phyloP scores from a whole-genome alignment of 2,329 filamentous ascomycete genomes.

The Hypoxylon sp. region DNA sequence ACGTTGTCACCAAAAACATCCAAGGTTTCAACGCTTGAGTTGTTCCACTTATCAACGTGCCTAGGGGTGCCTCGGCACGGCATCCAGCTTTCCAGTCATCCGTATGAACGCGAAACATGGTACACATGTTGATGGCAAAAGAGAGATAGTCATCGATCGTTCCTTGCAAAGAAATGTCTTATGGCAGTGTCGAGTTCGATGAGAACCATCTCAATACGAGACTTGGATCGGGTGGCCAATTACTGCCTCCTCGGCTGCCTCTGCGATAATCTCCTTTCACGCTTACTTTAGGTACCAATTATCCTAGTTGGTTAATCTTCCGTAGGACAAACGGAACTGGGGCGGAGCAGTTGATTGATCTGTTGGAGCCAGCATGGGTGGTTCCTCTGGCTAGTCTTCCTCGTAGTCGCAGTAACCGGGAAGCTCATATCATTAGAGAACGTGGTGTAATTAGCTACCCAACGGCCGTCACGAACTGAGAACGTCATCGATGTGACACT shows the following conservation, averaged over 20 bases:
- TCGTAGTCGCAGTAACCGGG: constrained; percentile 34
- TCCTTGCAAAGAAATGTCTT: constrained; percentile 9
- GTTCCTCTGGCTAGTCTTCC: constrained; percentile 27
- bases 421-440: constrained; percentile 25
- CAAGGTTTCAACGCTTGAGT: constrained; percentile 28
- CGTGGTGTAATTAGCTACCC: constrained; percentile 32
- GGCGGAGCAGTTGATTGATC: constrained; percentile 37
- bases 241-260: constrained; percentile 12
- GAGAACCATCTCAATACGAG: constrained; percentile 14
- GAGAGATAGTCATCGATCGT: constrained; percentile 20
- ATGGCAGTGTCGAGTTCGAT: constrained; percentile 27
- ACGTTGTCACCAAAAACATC: constrained; percentile 30
- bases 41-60: constrained; percentile 29
- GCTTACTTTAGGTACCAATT: constrained; percentile 20
- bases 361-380: constrained; percentile 33
- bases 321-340: constrained; percentile 38
- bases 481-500: constrained; percentile 45
- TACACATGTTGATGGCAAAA: constrained; percentile 26
- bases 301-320: constrained; percentile 28
- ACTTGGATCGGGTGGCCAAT: constrained; percentile 36
- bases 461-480: constrained; percentile 20
- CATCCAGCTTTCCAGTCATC: constrained; percentile 19
- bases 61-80: constrained; percentile 30
- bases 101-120: constrained; percentile 33
- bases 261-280: constrained; percentile 23